A percentile compares a stretch with the other conserved stretches of the same genome.
Conservation (phyloP, 2,329 filamentous ascomycete genomes). For the Pleurostoma richardsiae region DNA sequence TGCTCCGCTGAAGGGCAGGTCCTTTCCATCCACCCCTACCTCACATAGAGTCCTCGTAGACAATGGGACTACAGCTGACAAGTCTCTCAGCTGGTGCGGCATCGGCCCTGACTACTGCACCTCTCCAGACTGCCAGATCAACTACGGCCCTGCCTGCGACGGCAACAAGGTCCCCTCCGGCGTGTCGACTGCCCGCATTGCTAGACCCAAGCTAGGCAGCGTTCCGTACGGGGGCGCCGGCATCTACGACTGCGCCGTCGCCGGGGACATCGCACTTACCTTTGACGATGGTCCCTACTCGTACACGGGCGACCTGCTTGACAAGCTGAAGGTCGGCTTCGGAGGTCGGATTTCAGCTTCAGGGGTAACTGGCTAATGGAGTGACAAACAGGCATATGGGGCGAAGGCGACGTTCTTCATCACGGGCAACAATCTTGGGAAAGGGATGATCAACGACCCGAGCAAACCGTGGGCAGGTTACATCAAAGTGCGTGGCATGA, state of each 20-base stretch:
- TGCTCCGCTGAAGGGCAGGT: slow-evolving; percentile 24
- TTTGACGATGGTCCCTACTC: slow-evolving; percentile 63
- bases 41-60: too few relatives aligned
- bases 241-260: slow-evolving; percentile 50
- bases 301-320: slow-evolving; percentile 57
- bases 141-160: not conserved
- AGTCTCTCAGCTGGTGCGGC: slow-evolving; percentile 18
- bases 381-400: slow-evolving; percentile 31
- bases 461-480: slow-evolving; percentile 37
- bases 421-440: slow-evolving; percentile 51
- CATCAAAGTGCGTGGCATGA: slow-evolving; percentile 27
- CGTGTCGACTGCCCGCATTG: not conserved
- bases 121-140: slow-evolving; percentile 21
- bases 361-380: too few relatives aligned
- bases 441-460: slow-evolving; percentile 49
- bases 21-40: not conserved
- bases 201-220: slow-evolving; percentile 39
- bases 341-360: too few relatives aligned
- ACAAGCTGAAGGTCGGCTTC: slow-evolving; percentile 40
- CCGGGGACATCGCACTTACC: slow-evolving; percentile 59
- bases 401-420: slow-evolving; percentile 67
- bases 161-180: not conserved
- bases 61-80: too few relatives aligned
- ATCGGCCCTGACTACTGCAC: slow-evolving; percentile 17
- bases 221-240: slow-evolving; percentile 51